Evolutionary conservation across 805 yeast genomes (phyloP), one percentile per base, ranked within the genome.

Genomic region (Yamadazyma takamatsuzukensis): DNA sequence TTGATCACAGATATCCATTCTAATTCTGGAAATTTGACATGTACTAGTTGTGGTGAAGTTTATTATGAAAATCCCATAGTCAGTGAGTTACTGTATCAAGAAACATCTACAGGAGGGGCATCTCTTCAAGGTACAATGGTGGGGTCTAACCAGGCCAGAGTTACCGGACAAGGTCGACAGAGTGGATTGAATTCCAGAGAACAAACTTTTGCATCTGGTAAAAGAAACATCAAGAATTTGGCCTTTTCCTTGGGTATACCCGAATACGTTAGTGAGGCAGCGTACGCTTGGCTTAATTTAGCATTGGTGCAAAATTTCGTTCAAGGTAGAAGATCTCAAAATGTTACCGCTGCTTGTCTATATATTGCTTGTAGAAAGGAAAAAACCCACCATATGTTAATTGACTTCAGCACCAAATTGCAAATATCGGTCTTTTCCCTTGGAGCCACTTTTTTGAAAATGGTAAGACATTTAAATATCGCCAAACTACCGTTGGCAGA

Each of bases 271-370:
- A 74, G 88, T 2, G 95, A 85, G 37, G 80, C 90, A 9, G 97
- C 96, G 0, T 74, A 77, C 46, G 85, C 83, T 37, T 87, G 95
- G 90, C 94, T 86, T 59, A 80, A 80, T 44, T 64, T 88, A 34
- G 97, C 97, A 0, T 67, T 94, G 18, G 74, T 87, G 2, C 74
- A 82, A 43, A 89, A 88, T 53, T 93, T 93, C 54, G 97, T 93
- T 15, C 96, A 90, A 56, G 99, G 99, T n/a, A 72, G 99, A 48
- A 66, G 93, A 41, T 87, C 97, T 2, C 97, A 89, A 53, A 89
- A 90, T 53, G 97, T 93, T 3, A 79, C 89, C 34, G 95, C 96
- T 0, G 88, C 97, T 0, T 93, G 99, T 61, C 69, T 93, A 21
- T 93, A 93, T 53, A 78, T 93, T 29, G 96, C 97, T 0, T 93